These are phyloP conservation scores for Chaetomium fimeti DNA, from an alignment of 495 filamentous ascomycete genomes.

Conservation along the genomic window DNA sequence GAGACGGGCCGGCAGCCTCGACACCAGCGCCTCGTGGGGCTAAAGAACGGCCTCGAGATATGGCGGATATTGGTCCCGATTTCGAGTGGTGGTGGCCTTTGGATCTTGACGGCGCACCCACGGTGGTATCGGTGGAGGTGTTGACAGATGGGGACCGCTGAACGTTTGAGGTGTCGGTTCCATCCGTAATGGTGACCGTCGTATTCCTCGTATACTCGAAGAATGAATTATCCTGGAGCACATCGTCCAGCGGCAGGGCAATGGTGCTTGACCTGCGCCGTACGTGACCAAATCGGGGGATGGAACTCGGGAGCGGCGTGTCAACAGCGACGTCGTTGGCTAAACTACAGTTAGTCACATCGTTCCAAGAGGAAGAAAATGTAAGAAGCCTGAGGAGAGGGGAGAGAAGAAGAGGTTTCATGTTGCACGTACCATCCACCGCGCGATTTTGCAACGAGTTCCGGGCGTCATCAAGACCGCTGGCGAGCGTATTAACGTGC, in stretches of 20 bases:
- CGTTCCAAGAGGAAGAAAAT: background rate
- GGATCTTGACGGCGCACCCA: background rate
- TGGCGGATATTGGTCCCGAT: constrained; percentile 7
- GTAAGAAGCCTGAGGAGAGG: too few relatives aligned
- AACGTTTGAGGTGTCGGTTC: background rate
- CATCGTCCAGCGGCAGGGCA: background rate
- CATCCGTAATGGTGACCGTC: constrained; percentile 2
- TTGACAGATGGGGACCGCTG: background rate
- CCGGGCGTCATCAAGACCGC: background rate
- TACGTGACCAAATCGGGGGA: background rate
- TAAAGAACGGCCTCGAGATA: background rate
- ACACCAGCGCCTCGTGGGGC: background rate
- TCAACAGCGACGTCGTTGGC: background rate
- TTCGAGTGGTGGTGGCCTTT: constrained; percentile 12
- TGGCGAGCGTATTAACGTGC: too few relatives aligned
- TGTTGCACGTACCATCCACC: background rate
- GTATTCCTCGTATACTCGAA: background rate
- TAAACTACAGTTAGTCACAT: background rate
- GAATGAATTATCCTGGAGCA: background rate
- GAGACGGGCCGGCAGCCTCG: constrained; percentile 12
- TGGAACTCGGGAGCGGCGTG: background rate
- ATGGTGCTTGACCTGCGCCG: background rate
- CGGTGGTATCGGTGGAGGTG: background rate
- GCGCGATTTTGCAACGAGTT: background rate
- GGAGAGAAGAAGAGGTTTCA: background rate